Evolutionary conservation across 2,329 filamentous ascomycete species (phyloP).

Genomic region (Sclerotinia trifoliorum): DNA sequence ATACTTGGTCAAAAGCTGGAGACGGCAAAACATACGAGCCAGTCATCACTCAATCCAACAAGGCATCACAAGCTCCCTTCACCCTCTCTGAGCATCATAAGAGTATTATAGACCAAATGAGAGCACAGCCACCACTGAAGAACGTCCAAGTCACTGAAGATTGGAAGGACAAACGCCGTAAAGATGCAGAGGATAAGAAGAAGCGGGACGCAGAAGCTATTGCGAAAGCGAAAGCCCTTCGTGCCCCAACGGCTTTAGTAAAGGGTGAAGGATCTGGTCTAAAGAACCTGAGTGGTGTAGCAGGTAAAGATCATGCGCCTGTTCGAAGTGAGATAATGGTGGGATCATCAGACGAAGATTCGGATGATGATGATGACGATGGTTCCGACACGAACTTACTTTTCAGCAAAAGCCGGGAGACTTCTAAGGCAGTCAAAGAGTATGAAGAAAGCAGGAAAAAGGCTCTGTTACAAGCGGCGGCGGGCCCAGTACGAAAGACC

Average conservation of each 20-base stretch:
- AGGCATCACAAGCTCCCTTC: background rate
- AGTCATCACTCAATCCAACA: slow-evolving; percentile 10
- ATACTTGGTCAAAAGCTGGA: slow-evolving; percentile 22
- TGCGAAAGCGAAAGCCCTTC: slow-evolving; percentile 64
- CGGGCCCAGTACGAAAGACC: slow-evolving; percentile 78
- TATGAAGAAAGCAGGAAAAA: slow-evolving; percentile 49
- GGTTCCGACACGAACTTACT: slow-evolving; percentile 43
- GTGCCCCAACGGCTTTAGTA: slow-evolving; percentile 54
- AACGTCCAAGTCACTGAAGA: slow-evolving; percentile 42
- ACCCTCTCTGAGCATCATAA: slow-evolving; percentile 21
- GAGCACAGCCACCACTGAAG: slow-evolving; percentile 24
- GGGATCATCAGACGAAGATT: slow-evolving; percentile 68
- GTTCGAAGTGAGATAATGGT: slow-evolving; percentile 89
- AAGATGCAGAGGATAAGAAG: slow-evolving; percentile 71
- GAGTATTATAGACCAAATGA: slow-evolving; percentile 34
- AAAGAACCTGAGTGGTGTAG: slow-evolving; percentile 65
- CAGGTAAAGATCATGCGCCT: slow-evolving; percentile 74
- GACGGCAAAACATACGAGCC: slow-evolving; percentile 38
- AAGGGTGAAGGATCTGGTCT: slow-evolving; percentile 77
- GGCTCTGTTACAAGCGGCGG: slow-evolving; percentile 54
- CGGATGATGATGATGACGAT: slow-evolving; percentile 64
- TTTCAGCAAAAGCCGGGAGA: slow-evolving; percentile 47
- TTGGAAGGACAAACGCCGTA: slow-evolving; percentile 72
- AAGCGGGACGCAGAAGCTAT: slow-evolving; percentile 70
- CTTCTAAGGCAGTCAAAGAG: slow-evolving; percentile 40